Percentiles rank a stretch among this genome's conserved stretches.
Evolutionary conservation across 2,329 filamentous ascomycete species (phyloP).

Genomic region (Pseudogymnoascus sp.): DNA sequence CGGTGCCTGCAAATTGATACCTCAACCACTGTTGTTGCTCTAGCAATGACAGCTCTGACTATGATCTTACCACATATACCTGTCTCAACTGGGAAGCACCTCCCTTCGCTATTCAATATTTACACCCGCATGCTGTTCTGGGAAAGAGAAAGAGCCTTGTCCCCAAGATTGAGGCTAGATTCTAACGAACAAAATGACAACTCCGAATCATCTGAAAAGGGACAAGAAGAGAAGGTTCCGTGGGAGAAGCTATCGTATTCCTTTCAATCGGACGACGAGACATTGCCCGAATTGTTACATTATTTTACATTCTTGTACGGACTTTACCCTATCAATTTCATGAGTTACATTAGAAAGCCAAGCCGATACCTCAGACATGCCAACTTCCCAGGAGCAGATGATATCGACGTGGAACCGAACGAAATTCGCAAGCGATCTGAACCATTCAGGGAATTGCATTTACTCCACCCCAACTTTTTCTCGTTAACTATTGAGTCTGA

Average conservation of each 20-base stretch:
- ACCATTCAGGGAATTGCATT: conserved; percentile 61
- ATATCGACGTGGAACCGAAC: conserved; percentile 68
- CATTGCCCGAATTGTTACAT: conserved; percentile 58
- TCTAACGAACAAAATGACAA: conserved; percentile 28
- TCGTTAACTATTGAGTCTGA: conserved; percentile 71
- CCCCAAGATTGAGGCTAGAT: conserved; percentile 9
- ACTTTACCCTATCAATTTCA: conserved; percentile 76
- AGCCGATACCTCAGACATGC: conserved; percentile 68
- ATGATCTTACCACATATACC: conserved; percentile 81
- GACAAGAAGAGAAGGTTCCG: conserved; percentile 24
- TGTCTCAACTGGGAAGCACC: conserved; percentile 55
- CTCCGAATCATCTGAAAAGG: conserved; percentile 28
- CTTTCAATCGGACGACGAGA: conserved; percentile 51
- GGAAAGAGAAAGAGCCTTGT: conserved; percentile 38
- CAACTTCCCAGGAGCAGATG: conserved; percentile 59
- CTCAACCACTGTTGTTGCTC: conserved; percentile 66
- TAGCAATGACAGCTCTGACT: conserved; percentile 64
- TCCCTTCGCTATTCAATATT: conserved; percentile 70
- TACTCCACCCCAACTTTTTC: conserved; percentile 80
- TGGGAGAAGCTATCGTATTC: conserved; percentile 61
- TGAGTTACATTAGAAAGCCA: conserved; percentile 77
- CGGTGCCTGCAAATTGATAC: conserved; percentile 69
- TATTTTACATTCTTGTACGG: conserved; percentile 81
- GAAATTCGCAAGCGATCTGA: conserved; percentile 71
- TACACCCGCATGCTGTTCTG: conserved; percentile 75